phyloP scores from a whole-genome alignment of 495 filamentous ascomycete genomes.

The Neurospora africana region DNA sequence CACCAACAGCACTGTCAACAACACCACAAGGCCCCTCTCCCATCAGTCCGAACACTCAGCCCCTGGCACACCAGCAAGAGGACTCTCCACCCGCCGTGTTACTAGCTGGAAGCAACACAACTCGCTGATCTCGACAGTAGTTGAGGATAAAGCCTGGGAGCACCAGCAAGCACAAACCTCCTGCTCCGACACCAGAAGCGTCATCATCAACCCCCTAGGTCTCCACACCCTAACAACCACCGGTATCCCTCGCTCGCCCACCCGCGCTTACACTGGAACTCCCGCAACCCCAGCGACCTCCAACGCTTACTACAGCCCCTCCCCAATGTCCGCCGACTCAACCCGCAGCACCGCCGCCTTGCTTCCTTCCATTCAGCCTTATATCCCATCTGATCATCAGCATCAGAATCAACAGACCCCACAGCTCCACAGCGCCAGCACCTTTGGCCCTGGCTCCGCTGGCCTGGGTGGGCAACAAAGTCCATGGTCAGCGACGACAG shows the following conservation, averaged over 20 bases:
- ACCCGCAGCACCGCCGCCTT: constrained; percentile 25
- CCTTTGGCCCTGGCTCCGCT: constrained; percentile 4
- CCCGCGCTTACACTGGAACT: constrained; percentile 12
- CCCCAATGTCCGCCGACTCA: constrained; percentile 21
- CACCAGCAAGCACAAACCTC: background rate
- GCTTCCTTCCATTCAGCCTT: constrained; percentile 24
- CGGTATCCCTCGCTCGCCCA: constrained; percentile 6
- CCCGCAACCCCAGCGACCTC: constrained; percentile 18
- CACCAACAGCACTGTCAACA: background rate
- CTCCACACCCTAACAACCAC: constrained; percentile 14
- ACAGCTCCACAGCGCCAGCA: constrained; percentile 9
- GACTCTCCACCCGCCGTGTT: constrained; percentile 4
- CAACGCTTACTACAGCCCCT: constrained; percentile 18
- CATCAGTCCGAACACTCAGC: background rate
- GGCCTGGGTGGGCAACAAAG: constrained; percentile 6
- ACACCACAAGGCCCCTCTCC: background rate
- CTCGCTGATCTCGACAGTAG: constrained; percentile 4
- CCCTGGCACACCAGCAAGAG: background rate
- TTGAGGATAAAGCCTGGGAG: constrained; percentile 5
- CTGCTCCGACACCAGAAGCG: background rate
- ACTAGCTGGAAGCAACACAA: constrained; percentile 13
- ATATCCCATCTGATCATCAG: constrained; percentile 30
- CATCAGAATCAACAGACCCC: constrained; percentile 6
- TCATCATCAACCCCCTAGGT: constrained; percentile 1
- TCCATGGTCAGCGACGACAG: constrained; percentile 22